phyloP scores from a whole-genome alignment of 768 basidiomycete species.

The Trametes cingulata region DNA sequence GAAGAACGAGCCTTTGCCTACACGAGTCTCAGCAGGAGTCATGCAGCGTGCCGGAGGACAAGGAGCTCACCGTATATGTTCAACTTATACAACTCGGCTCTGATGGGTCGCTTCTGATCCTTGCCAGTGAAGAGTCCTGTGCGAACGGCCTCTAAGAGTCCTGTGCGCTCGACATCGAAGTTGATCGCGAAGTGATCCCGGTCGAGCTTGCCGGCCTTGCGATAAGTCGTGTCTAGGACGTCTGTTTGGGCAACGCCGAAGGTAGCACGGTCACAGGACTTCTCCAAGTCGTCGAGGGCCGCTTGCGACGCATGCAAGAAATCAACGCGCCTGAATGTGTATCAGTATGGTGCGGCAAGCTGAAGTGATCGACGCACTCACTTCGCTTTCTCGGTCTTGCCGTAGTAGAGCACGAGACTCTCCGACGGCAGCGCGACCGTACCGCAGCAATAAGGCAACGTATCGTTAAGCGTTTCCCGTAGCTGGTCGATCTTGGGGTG shows the following conservation, averaged over 20 bases:
- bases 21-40: background rate
- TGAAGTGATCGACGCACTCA: background rate
- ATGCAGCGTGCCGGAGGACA: background rate
- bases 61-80: conserved; percentile 40
- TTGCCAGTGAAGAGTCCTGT: conserved; percentile 31
- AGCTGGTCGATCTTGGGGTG: background rate
- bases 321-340: conserved; percentile 12
- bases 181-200: conserved; percentile 35
- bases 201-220: conserved; percentile 47
- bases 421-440: background rate
- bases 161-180: conserved; percentile 32
- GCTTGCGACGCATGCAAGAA: conserved; percentile 10
- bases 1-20: conserved; percentile 19
- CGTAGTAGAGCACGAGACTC: conserved; percentile 6
- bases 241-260: conserved; percentile 40
- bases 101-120: conserved; percentile 23
- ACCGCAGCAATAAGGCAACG: conserved; percentile 7
- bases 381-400: conserved; percentile 3
- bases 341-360: background rate
- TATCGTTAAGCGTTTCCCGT: background rate
- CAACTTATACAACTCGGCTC: conserved; percentile 34
- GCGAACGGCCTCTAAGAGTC: conserved; percentile 33
- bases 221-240: conserved; percentile 43
- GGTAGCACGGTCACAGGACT: conserved; percentile 41
- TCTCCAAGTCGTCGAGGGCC: conserved; percentile 30